These are phyloP conservation scores for Coemansia sp. DNA, from an alignment of 192 early-diverging fungal species.

Conservation along the genomic window DNA sequence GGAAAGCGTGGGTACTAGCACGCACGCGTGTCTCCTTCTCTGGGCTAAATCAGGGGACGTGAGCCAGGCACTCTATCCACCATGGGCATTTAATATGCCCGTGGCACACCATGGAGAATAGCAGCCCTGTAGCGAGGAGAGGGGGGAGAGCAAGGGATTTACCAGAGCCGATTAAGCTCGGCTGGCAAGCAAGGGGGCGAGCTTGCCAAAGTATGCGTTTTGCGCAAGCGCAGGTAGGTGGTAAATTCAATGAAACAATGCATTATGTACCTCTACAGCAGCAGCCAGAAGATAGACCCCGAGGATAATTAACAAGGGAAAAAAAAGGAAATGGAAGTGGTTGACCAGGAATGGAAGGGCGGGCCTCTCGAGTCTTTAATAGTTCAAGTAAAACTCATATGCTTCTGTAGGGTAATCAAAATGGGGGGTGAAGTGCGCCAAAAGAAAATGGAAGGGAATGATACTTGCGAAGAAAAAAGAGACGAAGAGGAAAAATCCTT, in stretches of 20 bases:
- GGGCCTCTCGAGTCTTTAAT: no score
- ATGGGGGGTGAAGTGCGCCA: no score
- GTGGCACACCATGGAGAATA: background rate
- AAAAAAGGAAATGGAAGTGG: no score
- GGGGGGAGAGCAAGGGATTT: background rate
- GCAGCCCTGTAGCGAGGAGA: background rate
- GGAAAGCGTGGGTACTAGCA: conserved; percentile 5
- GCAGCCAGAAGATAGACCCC: background rate
- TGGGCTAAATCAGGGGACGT: background rate
- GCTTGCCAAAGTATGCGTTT: background rate
- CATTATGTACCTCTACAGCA: background rate
- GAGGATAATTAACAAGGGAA: background rate
- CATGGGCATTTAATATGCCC: background rate
- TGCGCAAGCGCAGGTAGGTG: background rate
- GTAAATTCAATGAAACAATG: background rate
- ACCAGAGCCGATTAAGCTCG: background rate
- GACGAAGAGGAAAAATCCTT: background rate
- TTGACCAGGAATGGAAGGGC: no score
- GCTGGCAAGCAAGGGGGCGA: background rate
- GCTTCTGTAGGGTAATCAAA: no score
- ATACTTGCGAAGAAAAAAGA: background rate
- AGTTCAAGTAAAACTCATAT: no score
- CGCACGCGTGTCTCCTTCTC: background rate
- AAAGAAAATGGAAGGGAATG: background rate
- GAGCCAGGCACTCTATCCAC: conserved; percentile 2